Percentiles rank a stretch among this genome's conserved stretches.
phyloP scores from a whole-genome alignment of 2,329 filamentous ascomycete genomes.

The Aspergillus sclerotialis region DNA sequence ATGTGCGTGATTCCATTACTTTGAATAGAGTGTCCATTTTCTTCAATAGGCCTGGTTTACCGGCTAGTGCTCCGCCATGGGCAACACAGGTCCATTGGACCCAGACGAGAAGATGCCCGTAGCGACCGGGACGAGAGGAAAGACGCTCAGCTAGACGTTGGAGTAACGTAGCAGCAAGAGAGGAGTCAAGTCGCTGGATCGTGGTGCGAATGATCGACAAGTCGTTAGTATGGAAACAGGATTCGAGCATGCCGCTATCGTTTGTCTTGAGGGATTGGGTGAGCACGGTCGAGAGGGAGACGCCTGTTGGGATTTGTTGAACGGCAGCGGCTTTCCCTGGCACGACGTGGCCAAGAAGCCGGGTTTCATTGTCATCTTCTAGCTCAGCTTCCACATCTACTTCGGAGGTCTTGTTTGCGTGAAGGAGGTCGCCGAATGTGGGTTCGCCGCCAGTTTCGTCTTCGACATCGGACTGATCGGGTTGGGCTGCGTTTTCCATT shows the following conservation, averaged over 20 bases:
- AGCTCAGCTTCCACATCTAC: constrained; percentile 62
- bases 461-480: constrained; percentile 26
- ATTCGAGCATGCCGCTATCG: constrained; percentile 82
- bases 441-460: constrained; percentile 48
- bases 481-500: constrained; percentile 28
- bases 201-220: constrained; percentile 73
- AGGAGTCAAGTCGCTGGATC: constrained; percentile 81
- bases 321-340: constrained; percentile 40
- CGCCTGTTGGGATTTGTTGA: constrained; percentile 59
- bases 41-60: constrained; percentile 74
- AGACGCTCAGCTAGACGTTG: constrained; percentile 80
- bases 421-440: constrained; percentile 81
- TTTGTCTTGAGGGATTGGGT: constrained; percentile 89
- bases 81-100: constrained; percentile 90
- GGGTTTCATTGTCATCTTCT: constrained; percentile 36
- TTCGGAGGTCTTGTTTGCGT: constrained; percentile 59
- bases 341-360: constrained; percentile 39
- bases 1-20: constrained; percentile 79
- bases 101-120: constrained; percentile 87
- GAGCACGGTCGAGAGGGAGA: constrained; percentile 86
- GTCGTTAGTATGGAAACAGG: constrained; percentile 78
- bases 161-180: constrained; percentile 70
- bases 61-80: constrained; percentile 84
- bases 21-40: constrained; percentile 73
- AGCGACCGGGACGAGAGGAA: constrained; percentile 78